phyloP scores from a whole-genome alignment of 768 basidiomycete species.

The Fibroporia radiculosa region DNA sequence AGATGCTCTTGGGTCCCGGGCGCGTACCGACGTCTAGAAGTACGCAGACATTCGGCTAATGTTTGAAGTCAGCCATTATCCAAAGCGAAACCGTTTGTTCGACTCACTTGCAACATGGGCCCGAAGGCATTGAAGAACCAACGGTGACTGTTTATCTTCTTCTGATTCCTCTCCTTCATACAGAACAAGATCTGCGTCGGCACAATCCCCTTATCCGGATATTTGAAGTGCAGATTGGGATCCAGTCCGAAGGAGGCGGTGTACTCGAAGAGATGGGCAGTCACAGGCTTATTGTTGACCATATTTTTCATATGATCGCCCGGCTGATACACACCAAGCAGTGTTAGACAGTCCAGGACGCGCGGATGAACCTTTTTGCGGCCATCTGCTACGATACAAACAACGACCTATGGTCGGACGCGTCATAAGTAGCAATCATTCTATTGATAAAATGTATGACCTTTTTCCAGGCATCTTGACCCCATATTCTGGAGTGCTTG shows the following conservation, averaged over 20 bases:
- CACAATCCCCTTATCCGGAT: slow-evolving; percentile 88
- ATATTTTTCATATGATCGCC: slow-evolving; percentile 53
- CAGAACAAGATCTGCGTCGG: slow-evolving; percentile 93
- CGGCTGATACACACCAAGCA: slow-evolving; percentile 88
- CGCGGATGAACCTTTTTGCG: slow-evolving; percentile 77
- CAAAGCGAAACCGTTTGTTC: not conserved
- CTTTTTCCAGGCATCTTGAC: slow-evolving; percentile 95
- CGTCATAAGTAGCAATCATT: not conserved
- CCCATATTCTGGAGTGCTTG: slow-evolving; percentile 92
- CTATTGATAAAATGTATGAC: no score
- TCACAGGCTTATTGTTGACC: slow-evolving; percentile 67
- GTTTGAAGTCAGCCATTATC: slow-evolving; percentile 6
- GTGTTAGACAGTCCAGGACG: slow-evolving; percentile 81
- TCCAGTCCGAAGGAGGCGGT: slow-evolving; percentile 77
- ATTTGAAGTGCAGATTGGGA: slow-evolving; percentile 73
- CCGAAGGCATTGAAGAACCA: slow-evolving; percentile 98
- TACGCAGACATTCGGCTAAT: slow-evolving; percentile 83
- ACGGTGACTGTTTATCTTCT: slow-evolving; percentile 94
- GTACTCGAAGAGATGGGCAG: slow-evolving; percentile 78
- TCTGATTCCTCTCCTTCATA: slow-evolving; percentile 90
- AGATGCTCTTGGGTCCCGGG: slow-evolving; percentile 82
- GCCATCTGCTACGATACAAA: slow-evolving; percentile 88
- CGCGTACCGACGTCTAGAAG: slow-evolving; percentile 92
- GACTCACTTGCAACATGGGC: slow-evolving; percentile 64
- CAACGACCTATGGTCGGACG: slow-evolving; percentile 60